Conservation (phyloP, 331 rosid species). For the Erythrophleum ivorense region DNA sequence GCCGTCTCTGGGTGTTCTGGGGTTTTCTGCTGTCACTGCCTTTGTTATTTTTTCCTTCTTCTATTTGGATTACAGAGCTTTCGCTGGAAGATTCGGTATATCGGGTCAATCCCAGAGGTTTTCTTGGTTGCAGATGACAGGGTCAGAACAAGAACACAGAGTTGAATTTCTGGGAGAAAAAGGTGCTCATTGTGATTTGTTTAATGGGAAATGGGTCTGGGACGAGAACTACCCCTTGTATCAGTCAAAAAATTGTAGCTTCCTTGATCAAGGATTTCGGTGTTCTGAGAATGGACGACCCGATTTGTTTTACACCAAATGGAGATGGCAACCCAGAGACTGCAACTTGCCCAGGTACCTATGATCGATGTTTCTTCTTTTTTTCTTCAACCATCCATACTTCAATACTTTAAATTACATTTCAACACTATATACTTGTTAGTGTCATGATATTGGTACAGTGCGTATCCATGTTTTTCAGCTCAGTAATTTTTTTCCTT, state of each 20-base stretch:
- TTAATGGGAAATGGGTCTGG: constrained; percentile 93
- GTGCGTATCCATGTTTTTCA: neutral
- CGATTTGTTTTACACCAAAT: constrained; percentile 85
- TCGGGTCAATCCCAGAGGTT: constrained; percentile 58
- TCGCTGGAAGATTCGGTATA: constrained; percentile 47
- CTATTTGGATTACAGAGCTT: constrained; percentile 61
- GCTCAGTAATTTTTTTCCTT: neutral
- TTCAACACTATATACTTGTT: neutral
- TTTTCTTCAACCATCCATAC: too few species aligned
- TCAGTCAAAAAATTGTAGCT: constrained; percentile 66
- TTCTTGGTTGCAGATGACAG: constrained; percentile 56
- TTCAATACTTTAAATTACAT: too few species aligned
- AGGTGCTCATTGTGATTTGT: constrained; percentile 64
- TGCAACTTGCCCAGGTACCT: constrained; percentile 84
- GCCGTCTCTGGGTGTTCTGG: constrained; percentile 67
- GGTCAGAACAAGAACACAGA: constrained; percentile 42
- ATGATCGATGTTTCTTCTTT: constrained; percentile 12
- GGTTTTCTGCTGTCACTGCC: constrained; percentile 57
- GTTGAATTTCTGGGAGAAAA: constrained; percentile 66
- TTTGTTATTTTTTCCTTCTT: constrained; percentile 61
- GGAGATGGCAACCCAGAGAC: constrained; percentile 92
- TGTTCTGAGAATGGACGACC: constrained; percentile 91
- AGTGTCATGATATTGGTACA: neutral
- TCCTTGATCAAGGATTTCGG: constrained; percentile 79
- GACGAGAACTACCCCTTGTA: constrained; percentile 82